Percentiles rank a stretch among this genome's conserved stretches.
phyloP scores from a whole-genome alignment of 176 grass and related monocot species.

The Zea luxurians region DNA sequence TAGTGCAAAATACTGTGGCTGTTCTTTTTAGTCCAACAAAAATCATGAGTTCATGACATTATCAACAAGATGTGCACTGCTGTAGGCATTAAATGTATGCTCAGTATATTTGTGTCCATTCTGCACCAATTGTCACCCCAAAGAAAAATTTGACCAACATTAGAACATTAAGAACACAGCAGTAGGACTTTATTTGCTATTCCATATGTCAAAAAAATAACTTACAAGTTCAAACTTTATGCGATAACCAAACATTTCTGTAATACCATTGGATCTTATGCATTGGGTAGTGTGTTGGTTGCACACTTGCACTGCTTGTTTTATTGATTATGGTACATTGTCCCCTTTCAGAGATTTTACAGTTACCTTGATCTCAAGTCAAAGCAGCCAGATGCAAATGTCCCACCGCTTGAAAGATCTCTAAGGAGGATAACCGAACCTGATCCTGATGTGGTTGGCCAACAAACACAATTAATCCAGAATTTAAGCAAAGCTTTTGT shows the following conservation, averaged over 20 bases:
- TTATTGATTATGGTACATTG: slow-evolving; percentile 29
- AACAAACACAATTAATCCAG: slow-evolving; percentile 46
- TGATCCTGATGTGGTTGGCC: slow-evolving; percentile 54
- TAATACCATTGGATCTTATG: not conserved
- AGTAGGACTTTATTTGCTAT: not conserved
- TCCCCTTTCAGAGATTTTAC: slow-evolving; percentile 71
- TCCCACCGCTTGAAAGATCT: slow-evolving; percentile 63
- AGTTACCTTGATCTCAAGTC: slow-evolving; percentile 79
- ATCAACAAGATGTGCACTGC: slow-evolving; percentile 2
- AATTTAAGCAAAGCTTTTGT: slow-evolving; percentile 63
- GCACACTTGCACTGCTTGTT: slow-evolving; percentile 11
- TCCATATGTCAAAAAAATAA: not conserved
- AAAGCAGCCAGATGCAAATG: slow-evolving; percentile 74
- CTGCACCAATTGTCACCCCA: not conserved
- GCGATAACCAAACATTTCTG: slow-evolving; percentile 16
- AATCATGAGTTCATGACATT: not conserved
- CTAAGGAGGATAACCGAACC: slow-evolving; percentile 70
- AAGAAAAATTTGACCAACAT: slow-evolving; percentile 1
- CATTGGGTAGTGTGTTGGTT: not conserved
- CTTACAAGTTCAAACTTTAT: not conserved
- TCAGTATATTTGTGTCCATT: not conserved
- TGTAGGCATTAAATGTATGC: not conserved
- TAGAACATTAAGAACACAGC: not conserved
- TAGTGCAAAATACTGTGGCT: not conserved
- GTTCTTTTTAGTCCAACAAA: slow-evolving; percentile 5